Evolutionary conservation across 371 early-diverging fungal species (phyloP).

Genomic region (Mucor piriformis): DNA sequence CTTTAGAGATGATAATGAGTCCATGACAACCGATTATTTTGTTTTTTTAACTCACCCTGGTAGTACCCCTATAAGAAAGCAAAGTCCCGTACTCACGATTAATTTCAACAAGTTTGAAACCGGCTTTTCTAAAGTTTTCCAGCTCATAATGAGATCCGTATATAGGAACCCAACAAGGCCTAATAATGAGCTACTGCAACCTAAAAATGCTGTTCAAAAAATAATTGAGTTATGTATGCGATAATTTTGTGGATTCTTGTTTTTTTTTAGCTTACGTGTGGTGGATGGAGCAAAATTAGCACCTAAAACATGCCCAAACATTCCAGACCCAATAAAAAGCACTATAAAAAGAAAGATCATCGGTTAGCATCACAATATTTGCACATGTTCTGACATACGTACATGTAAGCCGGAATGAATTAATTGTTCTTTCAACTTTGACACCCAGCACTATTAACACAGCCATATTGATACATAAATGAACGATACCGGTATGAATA

Average conservation of each 20-base stretch:
- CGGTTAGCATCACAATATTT: constrained; percentile 27
- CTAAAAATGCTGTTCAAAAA: constrained; percentile 59
- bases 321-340: constrained; percentile 72
- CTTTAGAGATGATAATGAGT: constrained; percentile 9
- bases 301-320: constrained; percentile 77
- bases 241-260: neutral
- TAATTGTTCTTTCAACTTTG: constrained; percentile 71
- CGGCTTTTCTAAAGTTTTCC: constrained; percentile 65
- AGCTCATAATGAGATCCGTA: constrained; percentile 75
- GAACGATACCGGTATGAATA: constrained; percentile 81
- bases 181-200: constrained; percentile 78
- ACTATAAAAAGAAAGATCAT: constrained; percentile 22
- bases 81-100: constrained; percentile 15
- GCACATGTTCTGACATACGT: neutral
- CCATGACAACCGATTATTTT: neutral
- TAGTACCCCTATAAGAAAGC: constrained; percentile 26
- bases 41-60: constrained; percentile 26
- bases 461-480: constrained; percentile 70
- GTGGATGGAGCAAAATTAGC: constrained; percentile 61
- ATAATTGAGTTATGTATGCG: neutral
- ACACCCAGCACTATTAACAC: constrained; percentile 66
- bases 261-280: constrained; percentile 48
- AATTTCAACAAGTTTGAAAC: constrained; percentile 66
- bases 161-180: constrained; percentile 71
- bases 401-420: constrained; percentile 48